phyloP scores from a whole-genome alignment of 306 rosid species.

The Lathyrus sativus region DNA sequence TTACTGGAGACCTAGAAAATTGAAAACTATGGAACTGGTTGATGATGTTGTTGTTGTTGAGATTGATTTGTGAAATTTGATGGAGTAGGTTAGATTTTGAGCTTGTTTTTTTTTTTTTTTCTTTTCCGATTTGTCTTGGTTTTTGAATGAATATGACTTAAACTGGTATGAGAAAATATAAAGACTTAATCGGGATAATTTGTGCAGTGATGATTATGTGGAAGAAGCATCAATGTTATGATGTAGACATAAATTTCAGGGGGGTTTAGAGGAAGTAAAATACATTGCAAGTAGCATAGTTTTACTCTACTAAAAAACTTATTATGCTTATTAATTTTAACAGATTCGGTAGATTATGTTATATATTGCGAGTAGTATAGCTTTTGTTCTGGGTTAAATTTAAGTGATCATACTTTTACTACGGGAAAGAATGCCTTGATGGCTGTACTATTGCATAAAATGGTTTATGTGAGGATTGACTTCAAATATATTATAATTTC shows the following conservation, averaged over 20 bases:
- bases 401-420: not conserved
- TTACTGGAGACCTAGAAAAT: conserved; percentile 25
- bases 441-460: conserved; percentile 2
- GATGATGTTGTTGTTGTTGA: not conserved
- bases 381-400: conserved; percentile 29
- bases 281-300: not conserved
- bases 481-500: not conserved
- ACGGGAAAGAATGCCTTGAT: conserved; percentile 3
- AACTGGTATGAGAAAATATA: not conserved
- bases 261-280: not conserved
- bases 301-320: not conserved
- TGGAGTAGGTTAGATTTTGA: conserved; percentile 11
- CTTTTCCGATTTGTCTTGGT: not conserved
- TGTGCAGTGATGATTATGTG: conserved; percentile 5
- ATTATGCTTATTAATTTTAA: not conserved
- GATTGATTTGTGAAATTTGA: conserved; percentile 12
- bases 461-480: not conserved
- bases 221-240: not conserved
- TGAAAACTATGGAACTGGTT: conserved; percentile 8
- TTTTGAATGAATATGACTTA: not conserved
- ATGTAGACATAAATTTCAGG: not conserved
- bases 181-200: conserved; percentile 11
- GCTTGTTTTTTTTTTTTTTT: conserved; percentile 23
- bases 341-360: conserved; percentile 8
- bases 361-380: not conserved